These are phyloP conservation scores for Sequoia sempervirens DNA, from an alignment of 75 land plant species.

Conservation along the genomic window DNA sequence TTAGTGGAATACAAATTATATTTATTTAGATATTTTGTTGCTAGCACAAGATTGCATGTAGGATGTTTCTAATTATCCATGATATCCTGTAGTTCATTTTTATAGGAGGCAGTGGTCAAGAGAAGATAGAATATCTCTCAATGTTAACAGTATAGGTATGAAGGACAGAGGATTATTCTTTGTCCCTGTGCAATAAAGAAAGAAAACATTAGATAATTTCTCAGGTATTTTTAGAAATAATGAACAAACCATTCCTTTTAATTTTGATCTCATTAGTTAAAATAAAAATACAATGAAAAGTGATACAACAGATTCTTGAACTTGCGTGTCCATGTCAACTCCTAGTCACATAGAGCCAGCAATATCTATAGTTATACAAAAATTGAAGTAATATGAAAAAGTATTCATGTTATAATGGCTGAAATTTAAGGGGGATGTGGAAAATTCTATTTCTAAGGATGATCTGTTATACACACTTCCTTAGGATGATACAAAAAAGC, in stretches of 20 bases:
- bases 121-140: neutral
- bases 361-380: neutral
- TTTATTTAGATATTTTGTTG: neutral
- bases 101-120: neutral
- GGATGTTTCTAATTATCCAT: neutral
- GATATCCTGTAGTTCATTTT: neutral
- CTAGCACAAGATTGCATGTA: neutral
- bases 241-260: neutral
- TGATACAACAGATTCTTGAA: neutral
- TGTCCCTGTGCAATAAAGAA: neutral
- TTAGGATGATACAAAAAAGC: neutral
- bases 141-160: neutral
- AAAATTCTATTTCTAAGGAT: neutral
- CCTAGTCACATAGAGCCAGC: neutral
- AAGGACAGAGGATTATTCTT: neutral
- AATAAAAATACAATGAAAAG: neutral
- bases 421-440: neutral
- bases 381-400: neutral
- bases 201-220: no score
- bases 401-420: neutral
- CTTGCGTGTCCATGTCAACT: neutral
- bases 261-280: neutral
- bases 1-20: neutral
- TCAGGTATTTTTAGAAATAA: neutral
- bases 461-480: neutral